Base-by-base conservation (phyloP, 768 basidiomycete species). In the Tulasnella sp. region DNA sequence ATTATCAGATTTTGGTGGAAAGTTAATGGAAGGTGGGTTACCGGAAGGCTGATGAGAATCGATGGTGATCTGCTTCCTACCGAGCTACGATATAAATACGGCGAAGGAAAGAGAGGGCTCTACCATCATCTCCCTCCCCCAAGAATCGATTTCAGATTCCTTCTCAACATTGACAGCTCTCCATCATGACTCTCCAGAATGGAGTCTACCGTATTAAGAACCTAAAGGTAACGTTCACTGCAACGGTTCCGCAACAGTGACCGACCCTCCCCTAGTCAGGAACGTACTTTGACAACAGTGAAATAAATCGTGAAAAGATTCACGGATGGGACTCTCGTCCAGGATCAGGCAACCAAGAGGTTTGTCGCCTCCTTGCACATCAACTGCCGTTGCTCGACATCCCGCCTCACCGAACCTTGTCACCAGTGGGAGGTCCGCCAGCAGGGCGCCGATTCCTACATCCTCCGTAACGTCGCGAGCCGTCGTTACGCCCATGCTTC, bases 281-380 rank as follows among this genome's bases (percentile, higher is more conserved):
- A 12, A 74, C 73, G 12, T 74, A 74, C 46, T 18, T 74, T 21
- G 73, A 74, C 38, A 48, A 42, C 73, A 74, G 73, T 27, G 46
- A 42, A n/a, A 42, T 42, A 39, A 74, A 74, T 16, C 40, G 46
- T 12, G 46, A 42, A 27, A 34, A 14, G 16, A 48, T 74, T 74
- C 73, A 74, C 39, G 73, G 73, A 74, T 74, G 73, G 73, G 73
- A 74, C 14, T 42, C 40, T 18, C 73, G 73, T 42, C 73, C 73
- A 5, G 73, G 46, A 19, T 42, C 40, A 27, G 31, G 31, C 14
- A 74, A 74, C 73, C 73, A 74, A 48, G 40, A 74, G 73, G 73
- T 74, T 27, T 6, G 46, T 74, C 46, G 27, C 38, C 31, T 19
- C 10, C 34, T 14, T 18, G 16, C 4, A 21, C 52, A n/a, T n/a